Percentiles rank a stretch among this genome's conserved stretches.
Evolutionary conservation across 2,329 filamentous ascomycete genomes (phyloP).

Genomic region (Epichloe hybrida): DNA sequence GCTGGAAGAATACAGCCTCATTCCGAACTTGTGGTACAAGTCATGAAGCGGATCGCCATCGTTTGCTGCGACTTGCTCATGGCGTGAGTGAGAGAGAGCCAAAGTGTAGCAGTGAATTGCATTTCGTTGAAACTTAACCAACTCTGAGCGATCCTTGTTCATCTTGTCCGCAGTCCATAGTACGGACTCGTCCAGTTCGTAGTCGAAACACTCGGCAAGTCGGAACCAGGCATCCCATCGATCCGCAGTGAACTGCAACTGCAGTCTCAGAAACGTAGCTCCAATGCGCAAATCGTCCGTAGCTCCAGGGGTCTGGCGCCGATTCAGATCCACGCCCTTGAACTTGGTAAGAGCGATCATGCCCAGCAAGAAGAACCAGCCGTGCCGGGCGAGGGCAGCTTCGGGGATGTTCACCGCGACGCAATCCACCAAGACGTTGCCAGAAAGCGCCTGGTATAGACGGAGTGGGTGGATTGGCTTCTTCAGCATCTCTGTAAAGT

Average conservation of each 20-base stretch:
- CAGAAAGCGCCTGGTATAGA: slow-evolving; percentile 68
- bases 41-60: slow-evolving; percentile 43
- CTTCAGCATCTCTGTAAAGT: slow-evolving; percentile 70
- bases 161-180: slow-evolving; percentile 86
- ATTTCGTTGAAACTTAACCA: slow-evolving; percentile 62
- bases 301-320: slow-evolving; percentile 63
- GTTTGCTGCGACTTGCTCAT: slow-evolving; percentile 27
- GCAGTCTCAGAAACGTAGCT: slow-evolving; percentile 64
- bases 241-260: slow-evolving; percentile 68
- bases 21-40: slow-evolving; percentile 46
- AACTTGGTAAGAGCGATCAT: slow-evolving; percentile 84
- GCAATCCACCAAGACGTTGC: slow-evolving; percentile 60
- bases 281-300: slow-evolving; percentile 77
- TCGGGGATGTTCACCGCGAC: slow-evolving; percentile 56
- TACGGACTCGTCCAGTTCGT: slow-evolving; percentile 74
- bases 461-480: slow-evolving; percentile 70
- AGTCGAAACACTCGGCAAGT: slow-evolving; percentile 75
- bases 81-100: slow-evolving; percentile 41
- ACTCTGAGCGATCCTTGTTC: slow-evolving; percentile 65
- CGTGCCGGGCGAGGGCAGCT: slow-evolving; percentile 59
- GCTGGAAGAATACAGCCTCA: slow-evolving; percentile 48
- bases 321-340: slow-evolving; percentile 52
- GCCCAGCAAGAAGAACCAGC: slow-evolving; percentile 87
- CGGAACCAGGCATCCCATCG: slow-evolving; percentile 88
- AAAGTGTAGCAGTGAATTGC: slow-evolving; percentile 70